A percentile compares a stretch with the other conserved stretches of the same genome.
Evolutionary conservation across 2,329 filamentous ascomycete species (phyloP).

Genomic region (Fusarium fujikuroi): DNA sequence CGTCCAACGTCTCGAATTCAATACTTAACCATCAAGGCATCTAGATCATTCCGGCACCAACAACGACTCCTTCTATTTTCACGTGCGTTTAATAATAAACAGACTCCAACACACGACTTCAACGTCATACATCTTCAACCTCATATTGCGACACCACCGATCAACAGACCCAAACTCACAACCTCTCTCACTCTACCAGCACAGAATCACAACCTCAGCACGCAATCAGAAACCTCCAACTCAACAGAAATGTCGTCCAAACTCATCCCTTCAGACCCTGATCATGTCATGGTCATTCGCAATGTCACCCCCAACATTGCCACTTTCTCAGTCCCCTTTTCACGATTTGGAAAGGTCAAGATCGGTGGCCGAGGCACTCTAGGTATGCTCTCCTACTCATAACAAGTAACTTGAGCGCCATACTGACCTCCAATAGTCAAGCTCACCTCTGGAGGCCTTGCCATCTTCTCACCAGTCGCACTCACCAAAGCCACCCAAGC

Average conservation of each 20-base stretch:
- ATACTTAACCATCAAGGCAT: conserved; percentile 12
- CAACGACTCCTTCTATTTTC: conserved; percentile 1
- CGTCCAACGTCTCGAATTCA: not conserved
- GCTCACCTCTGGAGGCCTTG: conserved; percentile 79
- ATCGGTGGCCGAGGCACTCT: conserved; percentile 90
- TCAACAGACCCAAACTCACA: not conserved
- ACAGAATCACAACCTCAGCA: conserved; percentile 14
- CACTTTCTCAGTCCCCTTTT: conserved; percentile 85
- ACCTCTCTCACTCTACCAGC: not conserved
- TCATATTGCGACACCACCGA: not conserved
- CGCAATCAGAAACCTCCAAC: conserved; percentile 3
- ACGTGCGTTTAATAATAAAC: conserved; percentile 1
- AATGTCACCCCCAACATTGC: conserved; percentile 81
- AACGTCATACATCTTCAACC: conserved; percentile 20
- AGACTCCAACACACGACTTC: not conserved
- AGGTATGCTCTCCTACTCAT: conserved; percentile 61
- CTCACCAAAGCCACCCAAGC: conserved; percentile 78
- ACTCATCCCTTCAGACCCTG: conserved; percentile 76
- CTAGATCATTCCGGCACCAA: not conserved
- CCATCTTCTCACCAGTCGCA: conserved; percentile 91
- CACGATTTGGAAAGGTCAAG: conserved; percentile 80
- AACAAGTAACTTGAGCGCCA: not conserved
- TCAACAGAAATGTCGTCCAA: conserved; percentile 65
- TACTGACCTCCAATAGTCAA: conserved; percentile 65
- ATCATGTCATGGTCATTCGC: conserved; percentile 89